Evolutionary conservation across 2,329 filamentous ascomycete genomes (phyloP).

Genomic region (Westerdykella sp.): DNA sequence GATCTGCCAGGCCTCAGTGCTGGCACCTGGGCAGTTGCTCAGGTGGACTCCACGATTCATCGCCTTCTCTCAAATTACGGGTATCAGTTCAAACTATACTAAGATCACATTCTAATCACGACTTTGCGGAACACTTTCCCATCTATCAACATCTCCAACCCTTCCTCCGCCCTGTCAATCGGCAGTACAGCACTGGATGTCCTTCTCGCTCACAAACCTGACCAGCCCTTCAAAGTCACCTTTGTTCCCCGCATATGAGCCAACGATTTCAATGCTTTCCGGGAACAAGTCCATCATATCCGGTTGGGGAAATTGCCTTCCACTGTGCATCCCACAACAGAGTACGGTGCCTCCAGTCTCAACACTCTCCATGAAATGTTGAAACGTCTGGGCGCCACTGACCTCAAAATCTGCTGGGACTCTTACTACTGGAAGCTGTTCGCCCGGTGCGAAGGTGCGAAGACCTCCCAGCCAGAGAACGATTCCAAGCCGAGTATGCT

Average conservation of each 20-base stretch:
- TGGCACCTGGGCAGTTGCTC: too few relatives aligned
- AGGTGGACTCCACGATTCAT: too few relatives aligned
- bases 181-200: constrained; percentile 13
- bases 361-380: constrained; percentile 10
- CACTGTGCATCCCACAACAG: constrained; percentile 12
- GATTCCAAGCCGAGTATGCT: too few relatives aligned
- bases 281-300: constrained; percentile 11
- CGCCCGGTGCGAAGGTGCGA: constrained; percentile 8
- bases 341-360: constrained; percentile 13
- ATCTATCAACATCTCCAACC: constrained; percentile 10
- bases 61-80: too few relatives aligned
- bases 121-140: constrained; percentile 14
- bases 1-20: too few relatives aligned
- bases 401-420: constrained; percentile 15
- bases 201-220: constrained; percentile 11
- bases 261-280: constrained; percentile 11
- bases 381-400: constrained; percentile 11
- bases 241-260: constrained; percentile 11
- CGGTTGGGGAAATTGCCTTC: constrained; percentile 5
- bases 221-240: constrained; percentile 13
- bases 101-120: constrained; percentile 8
- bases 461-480: constrained; percentile 12
- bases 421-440: constrained; percentile 11
- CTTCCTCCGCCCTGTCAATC: constrained; percentile 9
- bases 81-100: neutral